Evolutionary conservation across 2,329 filamentous ascomycete genomes (phyloP).

Genomic region (Nannizziopsis arthrosporioides): DNA sequence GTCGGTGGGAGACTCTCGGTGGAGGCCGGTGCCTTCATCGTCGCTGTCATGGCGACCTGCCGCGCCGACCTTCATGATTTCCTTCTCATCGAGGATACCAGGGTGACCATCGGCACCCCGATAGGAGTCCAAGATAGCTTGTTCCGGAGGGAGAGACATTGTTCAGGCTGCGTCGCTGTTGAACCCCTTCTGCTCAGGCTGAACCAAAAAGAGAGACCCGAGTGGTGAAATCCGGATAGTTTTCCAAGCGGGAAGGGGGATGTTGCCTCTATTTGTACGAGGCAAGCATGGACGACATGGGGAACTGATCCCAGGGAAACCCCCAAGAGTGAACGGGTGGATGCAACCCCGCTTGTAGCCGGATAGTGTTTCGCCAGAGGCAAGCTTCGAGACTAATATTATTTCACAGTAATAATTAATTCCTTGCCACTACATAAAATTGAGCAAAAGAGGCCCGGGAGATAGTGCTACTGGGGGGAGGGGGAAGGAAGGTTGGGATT

Average conservation of each 20-base stretch:
- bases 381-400: slow-evolving; percentile 3
- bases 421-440: slow-evolving; percentile 8
- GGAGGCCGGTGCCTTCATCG: slow-evolving; percentile 11
- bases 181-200: slow-evolving; percentile 1
- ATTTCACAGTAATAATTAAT: neutral
- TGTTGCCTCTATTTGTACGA: slow-evolving; percentile 11
- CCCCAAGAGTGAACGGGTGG: neutral
- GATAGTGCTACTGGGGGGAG: neutral
- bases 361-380: slow-evolving; percentile 1
- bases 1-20: slow-evolving; percentile 19
- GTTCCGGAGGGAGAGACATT: slow-evolving; percentile 3
- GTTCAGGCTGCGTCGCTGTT: slow-evolving; percentile 1
- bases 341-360: slow-evolving; percentile 14
- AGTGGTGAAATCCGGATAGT: slow-evolving; percentile 9
- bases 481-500: neutral
- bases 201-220: slow-evolving; percentile 3
- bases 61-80: slow-evolving; percentile 9
- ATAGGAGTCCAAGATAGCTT: neutral
- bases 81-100: slow-evolving; percentile 13
- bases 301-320: neutral
- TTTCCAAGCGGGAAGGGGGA: slow-evolving; percentile 8
- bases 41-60: slow-evolving; percentile 13
- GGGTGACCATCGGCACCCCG: neutral
- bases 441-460: slow-evolving; percentile 3
- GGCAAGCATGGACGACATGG: slow-evolving; percentile 1